Conservation (phyloP, 345 rosid genomes). For the Populus alba region DNA sequence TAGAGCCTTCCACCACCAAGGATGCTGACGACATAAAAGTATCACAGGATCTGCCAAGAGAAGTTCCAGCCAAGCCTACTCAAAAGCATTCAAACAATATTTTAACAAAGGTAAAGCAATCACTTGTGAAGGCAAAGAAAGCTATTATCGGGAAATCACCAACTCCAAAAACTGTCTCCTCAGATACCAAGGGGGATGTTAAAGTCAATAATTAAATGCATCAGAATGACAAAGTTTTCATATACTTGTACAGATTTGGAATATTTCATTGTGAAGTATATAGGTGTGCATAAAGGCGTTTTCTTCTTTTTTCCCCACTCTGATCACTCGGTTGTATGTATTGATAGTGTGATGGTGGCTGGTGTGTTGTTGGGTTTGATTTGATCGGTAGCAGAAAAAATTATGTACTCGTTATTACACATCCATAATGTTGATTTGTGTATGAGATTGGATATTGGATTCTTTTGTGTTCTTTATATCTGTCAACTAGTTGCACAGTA, state of each 20-base stretch:
- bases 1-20: slow-evolving; percentile 5
- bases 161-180: slow-evolving; percentile 46
- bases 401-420: background rate
- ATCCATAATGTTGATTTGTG: background rate
- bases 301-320: background rate
- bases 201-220: slow-evolving; percentile 41
- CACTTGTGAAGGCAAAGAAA: slow-evolving; percentile 75
- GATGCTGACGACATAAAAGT: slow-evolving; percentile 36
- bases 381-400: background rate
- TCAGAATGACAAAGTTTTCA: background rate
- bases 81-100: slow-evolving; percentile 58
- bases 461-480: background rate
- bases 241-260: background rate
- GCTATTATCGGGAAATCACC: slow-evolving; percentile 79
- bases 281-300: slow-evolving; percentile 4
- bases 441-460: background rate
- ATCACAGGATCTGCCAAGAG: slow-evolving; percentile 40
- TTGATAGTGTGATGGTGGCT: slow-evolving; percentile 6
- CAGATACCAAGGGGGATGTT: slow-evolving; percentile 49
- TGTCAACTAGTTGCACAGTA: background rate
- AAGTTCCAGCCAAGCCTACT: slow-evolving; percentile 43
- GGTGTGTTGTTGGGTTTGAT: slow-evolving; percentile 1
- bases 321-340: slow-evolving; percentile 5
- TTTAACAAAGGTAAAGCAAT: slow-evolving; percentile 71
- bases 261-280: background rate